These are phyloP conservation scores for Cyberlindnera nakhonratchasimensis DNA, from an alignment of 805 yeast genomes.

Conservation along the genomic window DNA sequence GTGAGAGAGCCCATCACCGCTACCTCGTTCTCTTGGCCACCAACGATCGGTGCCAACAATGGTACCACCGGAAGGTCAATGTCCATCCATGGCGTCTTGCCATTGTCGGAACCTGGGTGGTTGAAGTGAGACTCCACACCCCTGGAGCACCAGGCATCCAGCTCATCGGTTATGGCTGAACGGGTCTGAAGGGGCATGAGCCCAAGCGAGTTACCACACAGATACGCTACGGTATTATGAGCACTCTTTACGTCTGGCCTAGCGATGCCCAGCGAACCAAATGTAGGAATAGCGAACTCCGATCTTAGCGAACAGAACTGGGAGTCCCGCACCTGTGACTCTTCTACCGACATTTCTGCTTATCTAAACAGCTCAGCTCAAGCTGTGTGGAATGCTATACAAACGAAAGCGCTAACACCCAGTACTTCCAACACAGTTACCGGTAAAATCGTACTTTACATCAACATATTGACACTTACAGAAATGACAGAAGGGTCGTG, in stretches of 20 bases:
- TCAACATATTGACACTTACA: too few relatives aligned
- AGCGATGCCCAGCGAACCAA: conserved; percentile 48
- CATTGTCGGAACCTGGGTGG: conserved; percentile 47
- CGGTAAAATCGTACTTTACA: too few relatives aligned
- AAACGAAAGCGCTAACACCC: too few relatives aligned
- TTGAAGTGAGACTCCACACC: conserved; percentile 86
- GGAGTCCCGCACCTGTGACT: conserved; percentile 13
- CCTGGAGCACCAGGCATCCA: conserved; percentile 75
- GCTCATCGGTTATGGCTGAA: conserved; percentile 56
- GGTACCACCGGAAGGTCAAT: conserved; percentile 76
- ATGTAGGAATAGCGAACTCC: conserved; percentile 65
- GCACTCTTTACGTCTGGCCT: conserved; percentile 1
- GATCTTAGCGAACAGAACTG: conserved; percentile 35
- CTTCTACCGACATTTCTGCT: background rate
- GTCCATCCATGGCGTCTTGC: conserved; percentile 73
- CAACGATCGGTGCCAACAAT: conserved; percentile 68
- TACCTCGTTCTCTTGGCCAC: conserved; percentile 72
- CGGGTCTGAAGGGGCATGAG: conserved; percentile 72
- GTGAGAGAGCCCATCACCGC: conserved; percentile 88
- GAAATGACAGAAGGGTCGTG: too few relatives aligned
- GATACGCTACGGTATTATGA: conserved; percentile 43
- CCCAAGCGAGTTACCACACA: conserved; percentile 95
- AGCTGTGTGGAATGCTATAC: background rate
- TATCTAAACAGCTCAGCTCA: background rate
- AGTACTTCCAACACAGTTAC: too few relatives aligned